Percentiles rank a stretch among this genome's conserved stretches.
phyloP scores from a whole-genome alignment of 495 filamentous ascomycete species.

The Penicillium lividum region DNA sequence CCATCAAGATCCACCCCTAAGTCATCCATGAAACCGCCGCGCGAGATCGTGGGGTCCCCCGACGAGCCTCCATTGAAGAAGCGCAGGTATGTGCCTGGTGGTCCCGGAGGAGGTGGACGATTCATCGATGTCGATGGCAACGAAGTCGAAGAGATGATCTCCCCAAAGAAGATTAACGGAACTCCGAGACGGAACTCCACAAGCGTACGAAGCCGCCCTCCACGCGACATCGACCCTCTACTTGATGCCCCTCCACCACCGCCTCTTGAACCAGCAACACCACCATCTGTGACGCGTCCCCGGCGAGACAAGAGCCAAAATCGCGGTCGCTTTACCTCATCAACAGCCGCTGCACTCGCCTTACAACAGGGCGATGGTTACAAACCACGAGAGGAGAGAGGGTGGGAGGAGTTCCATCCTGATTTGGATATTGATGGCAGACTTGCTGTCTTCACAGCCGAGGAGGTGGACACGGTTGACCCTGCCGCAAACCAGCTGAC shows the following conservation, averaged over 20 bases:
- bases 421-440: conserved; percentile 83
- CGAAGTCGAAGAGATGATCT: conserved; percentile 53
- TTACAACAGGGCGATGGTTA: conserved; percentile 90
- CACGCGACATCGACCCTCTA: conserved; percentile 29
- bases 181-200: conserved; percentile 29
- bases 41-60: conserved; percentile 33
- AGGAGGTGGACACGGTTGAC: conserved; percentile 74
- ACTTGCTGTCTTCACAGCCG: conserved; percentile 74
- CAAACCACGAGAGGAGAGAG: conserved; percentile 93
- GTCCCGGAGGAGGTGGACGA: conserved; percentile 76
- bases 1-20: conserved; percentile 38
- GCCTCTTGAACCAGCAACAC: conserved; percentile 40
- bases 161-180: conserved; percentile 21
- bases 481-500: conserved; percentile 38
- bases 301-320: conserved; percentile 52
- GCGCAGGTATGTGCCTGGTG: conserved; percentile 71
- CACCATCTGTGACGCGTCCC: conserved; percentile 49
- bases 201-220: conserved; percentile 30
- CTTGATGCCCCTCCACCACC: conserved; percentile 38
- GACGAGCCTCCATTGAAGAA: conserved; percentile 55
- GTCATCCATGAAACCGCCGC: conserved; percentile 35
- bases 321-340: conserved; percentile 66
- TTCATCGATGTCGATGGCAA: conserved; percentile 68
- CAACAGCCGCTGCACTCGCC: conserved; percentile 80
- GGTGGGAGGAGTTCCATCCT: conserved; percentile 96